These are phyloP conservation scores for Tillandsia leiboldiana DNA, from an alignment of 176 grass and related monocot species.

Conservation along the genomic window DNA sequence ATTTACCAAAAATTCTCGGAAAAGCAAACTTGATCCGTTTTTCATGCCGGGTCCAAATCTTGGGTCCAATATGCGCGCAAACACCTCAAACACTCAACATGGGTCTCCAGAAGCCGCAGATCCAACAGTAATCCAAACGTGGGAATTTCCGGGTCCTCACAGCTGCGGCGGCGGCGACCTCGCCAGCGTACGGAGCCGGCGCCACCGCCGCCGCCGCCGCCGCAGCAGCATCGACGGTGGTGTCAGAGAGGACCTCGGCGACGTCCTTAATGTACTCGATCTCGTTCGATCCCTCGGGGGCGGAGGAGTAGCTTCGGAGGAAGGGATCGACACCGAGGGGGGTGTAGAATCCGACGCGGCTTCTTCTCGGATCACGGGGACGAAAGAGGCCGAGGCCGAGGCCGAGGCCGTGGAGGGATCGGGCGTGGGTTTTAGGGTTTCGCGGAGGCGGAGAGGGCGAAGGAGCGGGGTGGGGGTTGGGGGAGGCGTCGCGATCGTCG, in stretches of 20 bases:
- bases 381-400: background rate
- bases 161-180: slow-evolving; percentile 81
- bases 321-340: slow-evolving; percentile 13
- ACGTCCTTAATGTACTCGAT: slow-evolving; percentile 5
- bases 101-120: too few species aligned
- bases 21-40: too few species aligned
- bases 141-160: too few species aligned
- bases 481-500: background rate
- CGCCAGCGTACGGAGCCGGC: slow-evolving; percentile 66
- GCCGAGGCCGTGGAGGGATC: background rate
- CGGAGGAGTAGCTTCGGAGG: slow-evolving; percentile 17
- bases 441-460: background rate
- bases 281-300: background rate
- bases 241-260: slow-evolving; percentile 20
- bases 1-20: too few species aligned
- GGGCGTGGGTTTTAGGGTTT: background rate
- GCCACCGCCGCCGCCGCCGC: slow-evolving; percentile 22
- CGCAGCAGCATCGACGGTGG: slow-evolving; percentile 31
- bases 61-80: too few species aligned
- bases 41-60: too few species aligned
- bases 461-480: background rate
- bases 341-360: slow-evolving; percentile 6
- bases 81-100: too few species aligned
- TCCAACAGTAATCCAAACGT: too few species aligned
- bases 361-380: background rate